Evolutionary conservation across 176 grass and related monocot species (phyloP), one percentile per base, ranked within the genome.

Genomic region (Oryza meyeriana): DNA sequence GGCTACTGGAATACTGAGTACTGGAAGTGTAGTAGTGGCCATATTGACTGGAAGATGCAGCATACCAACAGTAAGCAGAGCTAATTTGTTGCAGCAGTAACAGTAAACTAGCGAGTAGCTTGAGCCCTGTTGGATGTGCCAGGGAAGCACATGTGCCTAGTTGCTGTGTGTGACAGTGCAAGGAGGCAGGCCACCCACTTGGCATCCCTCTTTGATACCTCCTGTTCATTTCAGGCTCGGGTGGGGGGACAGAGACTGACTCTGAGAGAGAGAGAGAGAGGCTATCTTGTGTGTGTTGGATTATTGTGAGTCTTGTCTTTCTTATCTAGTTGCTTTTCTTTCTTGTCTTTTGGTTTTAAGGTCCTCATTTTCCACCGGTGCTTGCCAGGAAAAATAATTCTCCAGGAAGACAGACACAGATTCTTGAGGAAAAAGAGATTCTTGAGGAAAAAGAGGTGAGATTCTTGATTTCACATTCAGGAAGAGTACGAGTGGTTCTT

Each of bases 391-490:
- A 65, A 38, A 57, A 40, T 32, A 62, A 81, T 61, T 74, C 50
- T 55, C 22, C 79, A 68, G 25, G 41, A n/a, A 72, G 74, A 68
- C 29, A 83, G 44, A n/a, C n/a, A n/a, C n/a, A 86, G 47, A 86
- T 83, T 90, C 83, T 79, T 48, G 12, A 69, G 62, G 44, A 38
- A 83, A 68, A 73, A 68, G 63, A 86, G 47, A 86, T 83, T 90
- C 83, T 79, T 48, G 12, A 69, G 62, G 44, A 38, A 83, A 68
- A 73, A 68, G 63, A 75, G 75, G 67, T 74, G 40, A 79, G 79
- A 79, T 74, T 90, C 88, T 83, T 74, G 66, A 13, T 74, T 74
- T 77, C 8, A 59, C 28, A 66, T 3, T 58, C 52, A 70, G 32
- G 77, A 82, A 14, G n/a, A 58, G 55, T 6, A 24, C 31, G 25